Percentiles rank a stretch among this genome's conserved stretches.
Conservation (phyloP, 805 yeast species). For the Metschnikowia shivogae region DNA sequence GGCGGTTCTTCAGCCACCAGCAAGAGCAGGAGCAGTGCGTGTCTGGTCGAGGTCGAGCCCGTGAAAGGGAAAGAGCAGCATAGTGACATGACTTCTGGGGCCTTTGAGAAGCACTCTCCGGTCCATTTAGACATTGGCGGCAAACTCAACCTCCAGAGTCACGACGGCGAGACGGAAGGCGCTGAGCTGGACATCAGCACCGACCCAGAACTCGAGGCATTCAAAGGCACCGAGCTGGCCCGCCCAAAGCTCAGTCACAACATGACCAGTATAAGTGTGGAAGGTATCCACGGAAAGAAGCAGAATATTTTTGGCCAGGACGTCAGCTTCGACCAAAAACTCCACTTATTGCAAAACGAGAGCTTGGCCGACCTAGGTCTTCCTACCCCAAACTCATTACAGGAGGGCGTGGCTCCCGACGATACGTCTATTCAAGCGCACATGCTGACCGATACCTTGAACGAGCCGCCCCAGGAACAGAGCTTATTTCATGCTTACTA, state of each 20-base stretch:
- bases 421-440: constrained; percentile 6
- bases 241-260: not conserved
- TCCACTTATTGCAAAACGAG: constrained; percentile 25
- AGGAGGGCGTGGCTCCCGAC: not conserved
- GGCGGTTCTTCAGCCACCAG: not conserved
- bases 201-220: not conserved
- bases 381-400: not conserved
- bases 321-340: constrained; percentile 22
- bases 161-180: not conserved
- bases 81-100: not conserved
- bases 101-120: not conserved
- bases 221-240: not conserved
- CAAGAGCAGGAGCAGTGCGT: constrained; percentile 1
- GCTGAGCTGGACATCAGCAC: constrained; percentile 5
- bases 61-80: not conserved
- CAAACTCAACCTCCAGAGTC: not conserved
- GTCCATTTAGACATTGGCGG: not conserved
- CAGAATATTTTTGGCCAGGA: constrained; percentile 19
- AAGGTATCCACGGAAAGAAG: constrained; percentile 6
- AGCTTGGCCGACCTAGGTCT: constrained; percentile 18
- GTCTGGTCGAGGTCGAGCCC: not conserved
- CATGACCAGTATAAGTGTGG: not conserved
- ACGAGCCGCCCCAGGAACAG: constrained; percentile 17
- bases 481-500: constrained; percentile 24
- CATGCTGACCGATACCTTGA: constrained; percentile 25